Evolutionary conservation across 2,329 filamentous ascomycete genomes (phyloP), one percentile per base, ranked within the genome.

Genomic region (Metarhizium humberi): DNA sequence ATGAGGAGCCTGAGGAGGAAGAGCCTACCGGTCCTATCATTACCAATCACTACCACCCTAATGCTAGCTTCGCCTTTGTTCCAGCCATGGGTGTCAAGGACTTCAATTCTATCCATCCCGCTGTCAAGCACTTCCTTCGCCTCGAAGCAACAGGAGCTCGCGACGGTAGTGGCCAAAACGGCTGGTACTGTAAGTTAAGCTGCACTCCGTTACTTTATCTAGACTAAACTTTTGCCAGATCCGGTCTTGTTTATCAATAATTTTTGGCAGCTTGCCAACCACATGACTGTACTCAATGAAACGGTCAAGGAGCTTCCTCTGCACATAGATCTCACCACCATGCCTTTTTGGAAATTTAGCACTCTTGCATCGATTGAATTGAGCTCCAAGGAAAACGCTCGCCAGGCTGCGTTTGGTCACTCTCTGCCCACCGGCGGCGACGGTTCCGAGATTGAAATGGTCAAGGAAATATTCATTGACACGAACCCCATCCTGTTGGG

Each of bases 401-500:
- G 84, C 49, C 86, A 90, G 67, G 88, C 88, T 52, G 90, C 91
- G 1, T 83, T 80, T 56, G 91, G 90, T 49, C 78, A 84, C 40
- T 75, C 84, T 3, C 77, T 87, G 6, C 83, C 90, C 0, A 87
- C 87, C 40, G 88, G 87, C 55, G 88, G 92, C 56, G 94, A 97
- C 67, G 94, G 94, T 46, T 89, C 82, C 56, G 94, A 99, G 72
- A 89, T 97, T 65, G 94, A 99, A 69, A 90, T 96, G 81, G 85
- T 99, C 76, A 99, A 99, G 77, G 88, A 95, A 66, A 88, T 97
- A 50, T 80, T 99, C 43, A 79, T 97, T 42, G 90, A 97, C 74
- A 96, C 91, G 32, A 97, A 97, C 72, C 87, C 90, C 40, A 95
- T 91, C 68, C 84, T 99, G 34, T 83, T 99, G 43, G 86, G 80